phyloP scores from a whole-genome alignment of 495 filamentous ascomycete species.

The Neurospora sp. region DNA sequence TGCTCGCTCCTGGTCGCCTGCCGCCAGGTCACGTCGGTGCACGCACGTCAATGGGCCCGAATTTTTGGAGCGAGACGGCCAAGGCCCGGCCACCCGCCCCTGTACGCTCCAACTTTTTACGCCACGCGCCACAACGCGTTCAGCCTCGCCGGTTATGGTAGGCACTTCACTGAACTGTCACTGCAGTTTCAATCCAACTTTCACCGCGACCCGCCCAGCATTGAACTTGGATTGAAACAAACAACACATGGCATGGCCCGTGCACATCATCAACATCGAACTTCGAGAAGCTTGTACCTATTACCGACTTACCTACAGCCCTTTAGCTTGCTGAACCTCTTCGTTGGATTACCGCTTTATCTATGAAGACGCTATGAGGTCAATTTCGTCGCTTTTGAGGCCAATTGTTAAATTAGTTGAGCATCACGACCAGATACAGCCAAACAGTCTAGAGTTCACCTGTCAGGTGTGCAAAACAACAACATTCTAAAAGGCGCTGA shows the following conservation, averaged over 20 bases:
- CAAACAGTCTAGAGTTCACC: background rate
- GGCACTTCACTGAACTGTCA: no score
- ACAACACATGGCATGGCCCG: background rate
- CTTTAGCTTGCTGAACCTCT: background rate
- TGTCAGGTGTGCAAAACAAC: background rate
- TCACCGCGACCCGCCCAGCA: background rate
- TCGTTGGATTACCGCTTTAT: background rate
- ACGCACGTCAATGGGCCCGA: slow-evolving; percentile 4
- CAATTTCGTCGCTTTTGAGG: background rate
- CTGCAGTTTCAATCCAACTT: background rate
- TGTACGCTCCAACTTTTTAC: background rate
- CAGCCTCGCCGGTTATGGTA: slow-evolving; percentile 5
- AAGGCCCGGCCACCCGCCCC: background rate
- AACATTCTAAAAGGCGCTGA: background rate
- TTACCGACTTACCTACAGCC: background rate
- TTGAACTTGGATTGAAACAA: background rate
- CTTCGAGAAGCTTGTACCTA: background rate
- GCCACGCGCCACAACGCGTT: slow-evolving; percentile 8
- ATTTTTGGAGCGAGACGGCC: slow-evolving; percentile 10
- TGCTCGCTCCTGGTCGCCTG: background rate
- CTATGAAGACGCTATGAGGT: background rate
- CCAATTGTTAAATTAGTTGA: background rate
- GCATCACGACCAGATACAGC: background rate
- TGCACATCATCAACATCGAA: background rate
- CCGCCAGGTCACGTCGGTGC: background rate